Conservation (phyloP, 1,284 basidiomycete genomes). For the Apiotrichum laibachii region DNA sequence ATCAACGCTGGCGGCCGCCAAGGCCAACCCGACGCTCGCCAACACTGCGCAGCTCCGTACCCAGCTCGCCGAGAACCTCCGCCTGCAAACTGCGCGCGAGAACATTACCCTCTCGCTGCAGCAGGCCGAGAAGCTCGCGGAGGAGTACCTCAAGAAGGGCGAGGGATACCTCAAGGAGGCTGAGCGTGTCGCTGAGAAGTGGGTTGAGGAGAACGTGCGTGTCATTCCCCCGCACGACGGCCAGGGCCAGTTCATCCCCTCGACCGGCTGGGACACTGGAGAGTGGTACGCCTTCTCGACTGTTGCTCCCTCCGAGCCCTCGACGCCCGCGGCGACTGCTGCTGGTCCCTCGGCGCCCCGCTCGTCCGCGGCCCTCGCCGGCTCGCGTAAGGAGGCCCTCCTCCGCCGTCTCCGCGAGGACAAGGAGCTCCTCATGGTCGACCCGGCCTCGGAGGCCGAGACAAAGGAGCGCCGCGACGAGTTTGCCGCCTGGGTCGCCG, state of each 20-base stretch:
- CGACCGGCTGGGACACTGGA: conserved; percentile 70
- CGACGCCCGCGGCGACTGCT: not conserved
- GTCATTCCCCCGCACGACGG: conserved; percentile 74
- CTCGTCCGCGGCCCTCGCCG: conserved; percentile 35
- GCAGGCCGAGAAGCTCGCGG: conserved; percentile 77
- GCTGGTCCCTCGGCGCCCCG: conserved; percentile 3
- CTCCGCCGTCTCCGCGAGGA: conserved; percentile 71
- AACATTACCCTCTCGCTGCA: conserved; percentile 54
- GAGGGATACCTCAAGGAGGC: conserved; percentile 65
- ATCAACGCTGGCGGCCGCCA: conserved; percentile 64
- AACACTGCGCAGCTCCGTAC: conserved; percentile 56
- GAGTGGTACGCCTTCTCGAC: conserved; percentile 67
- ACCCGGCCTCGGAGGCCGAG: conserved; percentile 65
- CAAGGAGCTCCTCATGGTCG: conserved; percentile 69
- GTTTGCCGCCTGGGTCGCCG: conserved; percentile 64
- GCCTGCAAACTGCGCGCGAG: conserved; percentile 47
- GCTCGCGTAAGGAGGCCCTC: conserved; percentile 67
- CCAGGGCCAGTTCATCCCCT: conserved; percentile 46
- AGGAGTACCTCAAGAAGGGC: conserved; percentile 63
- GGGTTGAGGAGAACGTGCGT: conserved; percentile 66
- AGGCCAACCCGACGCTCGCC: conserved; percentile 46
- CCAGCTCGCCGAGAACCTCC: conserved; percentile 67
- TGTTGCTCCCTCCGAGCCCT: conserved; percentile 14
- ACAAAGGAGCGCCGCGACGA: conserved; percentile 55
- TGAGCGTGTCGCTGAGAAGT: conserved; percentile 59